These are phyloP conservation scores for Cyclanthera cordifolia DNA, from an alignment of 306 rosid species.

Conservation along the genomic window DNA sequence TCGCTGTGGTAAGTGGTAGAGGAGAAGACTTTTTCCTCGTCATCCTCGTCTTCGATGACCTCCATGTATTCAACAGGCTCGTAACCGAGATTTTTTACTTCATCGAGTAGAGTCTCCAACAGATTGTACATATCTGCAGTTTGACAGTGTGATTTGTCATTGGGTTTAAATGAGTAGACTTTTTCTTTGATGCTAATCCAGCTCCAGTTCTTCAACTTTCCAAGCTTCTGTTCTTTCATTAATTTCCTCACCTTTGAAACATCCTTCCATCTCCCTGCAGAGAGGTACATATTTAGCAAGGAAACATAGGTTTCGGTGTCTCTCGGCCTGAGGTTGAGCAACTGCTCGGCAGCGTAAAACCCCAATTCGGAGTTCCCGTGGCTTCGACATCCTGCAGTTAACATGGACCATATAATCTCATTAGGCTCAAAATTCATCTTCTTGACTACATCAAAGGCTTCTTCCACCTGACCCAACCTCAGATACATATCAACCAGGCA, in stretches of 20 bases:
- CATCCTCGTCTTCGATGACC: conserved; percentile 34
- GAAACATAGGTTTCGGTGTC: conserved; percentile 42
- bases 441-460: conserved; percentile 54
- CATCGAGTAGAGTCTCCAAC: conserved; percentile 38
- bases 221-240: conserved; percentile 60
- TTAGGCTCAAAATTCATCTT: conserved; percentile 55
- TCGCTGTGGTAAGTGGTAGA: conserved; percentile 55
- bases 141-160: conserved; percentile 35
- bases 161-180: conserved; percentile 58
- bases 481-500: conserved; percentile 69
- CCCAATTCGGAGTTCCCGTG: conserved; percentile 58
- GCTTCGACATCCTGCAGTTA: conserved; percentile 59
- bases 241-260: conserved; percentile 53
- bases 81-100: conserved; percentile 55
- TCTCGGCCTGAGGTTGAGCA: conserved; percentile 65
- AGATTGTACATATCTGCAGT: conserved; percentile 26
- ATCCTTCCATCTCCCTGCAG: conserved; percentile 48
- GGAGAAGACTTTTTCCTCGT: conserved; percentile 26
- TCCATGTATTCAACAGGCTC: conserved; percentile 39
- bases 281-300: conserved; percentile 47
- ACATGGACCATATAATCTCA: conserved; percentile 61
- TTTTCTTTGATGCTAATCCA: conserved; percentile 68
- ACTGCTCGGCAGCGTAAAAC: conserved; percentile 53
- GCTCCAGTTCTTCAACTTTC: conserved; percentile 67
- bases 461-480: conserved; percentile 49